Conservation (phyloP, 2,329 filamentous ascomycete species). For the Stagonosporopsis vannaccii region DNA sequence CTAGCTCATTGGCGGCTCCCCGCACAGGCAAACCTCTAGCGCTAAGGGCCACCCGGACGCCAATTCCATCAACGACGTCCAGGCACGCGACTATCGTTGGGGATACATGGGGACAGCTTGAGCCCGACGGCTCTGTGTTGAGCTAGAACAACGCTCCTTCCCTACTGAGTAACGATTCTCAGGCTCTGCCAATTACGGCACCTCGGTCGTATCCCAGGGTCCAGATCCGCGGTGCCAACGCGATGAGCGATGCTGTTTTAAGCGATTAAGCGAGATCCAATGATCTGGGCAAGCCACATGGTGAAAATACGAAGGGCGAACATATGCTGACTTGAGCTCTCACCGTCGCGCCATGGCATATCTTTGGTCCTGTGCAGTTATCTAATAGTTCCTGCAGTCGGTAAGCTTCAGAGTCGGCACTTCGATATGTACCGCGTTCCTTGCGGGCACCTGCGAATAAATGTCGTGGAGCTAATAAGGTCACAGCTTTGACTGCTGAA, state of each 20-base stretch:
- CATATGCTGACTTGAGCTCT: background rate
- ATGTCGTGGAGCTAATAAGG: background rate
- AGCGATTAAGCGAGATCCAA: conserved; percentile 12
- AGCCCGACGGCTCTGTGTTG: background rate
- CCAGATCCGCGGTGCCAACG: conserved; percentile 6
- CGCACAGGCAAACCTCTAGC: conserved; percentile 3
- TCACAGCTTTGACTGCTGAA: background rate
- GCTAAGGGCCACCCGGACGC: background rate
- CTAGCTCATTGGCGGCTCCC: conserved; percentile 6
- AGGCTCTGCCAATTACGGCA: background rate
- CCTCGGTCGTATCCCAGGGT: conserved; percentile 1
- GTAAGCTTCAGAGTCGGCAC: background rate
- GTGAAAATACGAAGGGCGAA: background rate
- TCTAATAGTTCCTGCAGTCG: background rate
- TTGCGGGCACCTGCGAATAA: background rate
- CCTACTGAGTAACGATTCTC: background rate
- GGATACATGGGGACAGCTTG: background rate
- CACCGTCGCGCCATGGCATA: background rate
- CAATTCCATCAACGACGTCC: background rate
- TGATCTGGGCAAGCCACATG: conserved; percentile 11
- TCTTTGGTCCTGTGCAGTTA: background rate
- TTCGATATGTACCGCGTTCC: background rate
- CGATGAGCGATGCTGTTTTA: conserved; percentile 7
- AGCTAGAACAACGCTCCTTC: background rate
- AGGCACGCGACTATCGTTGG: background rate